Base-by-base conservation (phyloP, 192 early-diverging fungal species). In the Backusella australiensis region DNA sequence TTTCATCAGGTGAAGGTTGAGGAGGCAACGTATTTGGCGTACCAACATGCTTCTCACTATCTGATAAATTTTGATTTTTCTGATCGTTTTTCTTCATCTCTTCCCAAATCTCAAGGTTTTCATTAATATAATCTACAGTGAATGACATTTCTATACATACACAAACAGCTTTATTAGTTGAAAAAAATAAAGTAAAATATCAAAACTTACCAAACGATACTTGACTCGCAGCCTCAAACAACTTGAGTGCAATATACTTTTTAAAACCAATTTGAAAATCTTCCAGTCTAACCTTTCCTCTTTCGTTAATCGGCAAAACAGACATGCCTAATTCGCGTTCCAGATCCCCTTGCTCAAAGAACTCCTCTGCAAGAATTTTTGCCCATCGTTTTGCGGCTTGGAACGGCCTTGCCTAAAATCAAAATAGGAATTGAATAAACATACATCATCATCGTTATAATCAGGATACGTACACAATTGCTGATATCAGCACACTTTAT, bases 401-500 rank as follows among this genome's bases (percentile, higher is more conserved):
- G 81, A 93, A 93, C 4, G 92, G 91, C 65, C 93, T 82, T 5
- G 91, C 86, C 88, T 89, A 38, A 36, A 21, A 59, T 26, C 32
- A 59, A 59, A 53, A 2, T n/a, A 7, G 32, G 32, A 7, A 21
- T 21, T 53, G n/a, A 53, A 19, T 53, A 38, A n/a, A 34, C 19
- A 42, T n/a, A 38, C 38, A 39, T 12, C 9, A 39, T n/a, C 38
- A 36, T 69, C 0, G 11, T 7, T 3, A 23, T 34, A 6, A 21
- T n/a, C 23, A 21, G 44, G 6, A 21, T 21, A 80, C 85, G 77
- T 89, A 89, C 88, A 67, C 89, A 88, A 77, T 94, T 94, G 75
- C 91, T 91, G 56, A 94, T 93, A 68, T 94, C 93, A 6, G 92
- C 91, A 82, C 93, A 94, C 79, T 94, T 94, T 81, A 94, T 90